Evolutionary conservation across 2,329 filamentous ascomycete genomes (phyloP), one percentile per base, ranked within the genome.

Genomic region (Botrytis tulipae): DNA sequence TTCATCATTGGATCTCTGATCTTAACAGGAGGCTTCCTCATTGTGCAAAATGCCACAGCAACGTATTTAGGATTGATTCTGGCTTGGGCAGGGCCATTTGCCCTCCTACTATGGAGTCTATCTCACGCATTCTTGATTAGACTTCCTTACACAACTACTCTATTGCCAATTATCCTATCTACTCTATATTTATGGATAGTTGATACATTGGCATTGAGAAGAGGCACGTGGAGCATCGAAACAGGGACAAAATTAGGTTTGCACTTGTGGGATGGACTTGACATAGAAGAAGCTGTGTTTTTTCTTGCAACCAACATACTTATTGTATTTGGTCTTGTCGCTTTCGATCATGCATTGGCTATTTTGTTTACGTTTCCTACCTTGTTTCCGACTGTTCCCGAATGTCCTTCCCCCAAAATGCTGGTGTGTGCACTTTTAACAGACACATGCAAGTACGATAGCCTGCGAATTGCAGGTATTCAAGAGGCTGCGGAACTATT

Each of bases 231-330:
- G 92, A 86, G 89, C 1, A 93, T 94, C 68, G 88, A 88, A 74
- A 83, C 84, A 7, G 89, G 87, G 0, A 94, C 91, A 0, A 93
- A 93, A 78, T 85, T 92, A 18, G 89, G 87, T 0, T 78, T 88
- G 57, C 85, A 89, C 66, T 76, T 93, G 0, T 93, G 90, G 86
- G 86, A 87, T 2, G 86, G 86, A 10, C 81, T 94, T 44, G 92
- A 94, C 69, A 84, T 93, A 32, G 92, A 94, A 82, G 92, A 94
- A 80, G 91, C 91, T 0, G 77, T 91, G 12, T 94, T 94, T 83
- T 94, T 94, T 81, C 83, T 93, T 6, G 82, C 87, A 6, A 93
- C 91, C 2, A 94, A 94, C 79, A 84, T 83, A 0, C 82, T 94
- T 32, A 89, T 94, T 72, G 90, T 93, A 0, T 90, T 91, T 79